Conservation (phyloP, 345 rosid genomes). For the Populus simonii region DNA sequence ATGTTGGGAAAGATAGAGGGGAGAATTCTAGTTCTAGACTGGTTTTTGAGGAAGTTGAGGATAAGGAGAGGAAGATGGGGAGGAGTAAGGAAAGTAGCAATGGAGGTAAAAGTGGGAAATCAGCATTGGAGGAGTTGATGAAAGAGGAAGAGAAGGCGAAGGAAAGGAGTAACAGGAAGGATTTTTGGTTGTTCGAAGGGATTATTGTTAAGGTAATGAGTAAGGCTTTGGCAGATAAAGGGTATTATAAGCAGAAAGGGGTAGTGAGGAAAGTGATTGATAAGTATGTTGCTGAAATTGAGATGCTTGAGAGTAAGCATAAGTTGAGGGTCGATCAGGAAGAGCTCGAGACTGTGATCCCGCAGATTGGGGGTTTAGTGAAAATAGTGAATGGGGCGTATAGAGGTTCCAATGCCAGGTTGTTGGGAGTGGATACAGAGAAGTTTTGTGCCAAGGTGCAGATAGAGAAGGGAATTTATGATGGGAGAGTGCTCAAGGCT, state of each 20-base stretch:
- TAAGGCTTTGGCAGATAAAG: conserved; percentile 68
- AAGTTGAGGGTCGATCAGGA: conserved; percentile 83
- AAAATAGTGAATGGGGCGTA: conserved; percentile 90
- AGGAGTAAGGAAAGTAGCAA: conserved; percentile 26
- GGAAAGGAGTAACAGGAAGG: conserved; percentile 77
- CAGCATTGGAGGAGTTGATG: conserved; percentile 87
- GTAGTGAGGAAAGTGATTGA: conserved; percentile 81
- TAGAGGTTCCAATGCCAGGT: conserved; percentile 70
- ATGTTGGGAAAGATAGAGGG: conserved; percentile 42
- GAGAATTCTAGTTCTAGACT: conserved; percentile 36
- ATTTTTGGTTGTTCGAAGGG: conserved; percentile 84
- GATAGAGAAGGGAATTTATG: conserved; percentile 90
- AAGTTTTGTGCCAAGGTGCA: conserved; percentile 81
- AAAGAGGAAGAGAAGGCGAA: conserved; percentile 82
- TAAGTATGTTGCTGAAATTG: conserved; percentile 77
- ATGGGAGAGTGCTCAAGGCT: conserved; percentile 77
- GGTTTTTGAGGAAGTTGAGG: conserved; percentile 59
- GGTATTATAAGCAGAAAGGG: conserved; percentile 89
- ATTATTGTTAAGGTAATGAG: conserved; percentile 89
- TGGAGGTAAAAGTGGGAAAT: conserved; percentile 37
- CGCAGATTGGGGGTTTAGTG: conserved; percentile 73
- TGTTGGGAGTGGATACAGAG: conserved; percentile 75
- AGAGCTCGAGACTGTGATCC: conserved; percentile 95
- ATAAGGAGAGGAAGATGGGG: conserved; percentile 29
- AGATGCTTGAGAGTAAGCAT: conserved; percentile 80